These are phyloP conservation scores for Opeltia flavorubescens DNA, from an alignment of 495 filamentous ascomycete genomes.

Conservation along the genomic window DNA sequence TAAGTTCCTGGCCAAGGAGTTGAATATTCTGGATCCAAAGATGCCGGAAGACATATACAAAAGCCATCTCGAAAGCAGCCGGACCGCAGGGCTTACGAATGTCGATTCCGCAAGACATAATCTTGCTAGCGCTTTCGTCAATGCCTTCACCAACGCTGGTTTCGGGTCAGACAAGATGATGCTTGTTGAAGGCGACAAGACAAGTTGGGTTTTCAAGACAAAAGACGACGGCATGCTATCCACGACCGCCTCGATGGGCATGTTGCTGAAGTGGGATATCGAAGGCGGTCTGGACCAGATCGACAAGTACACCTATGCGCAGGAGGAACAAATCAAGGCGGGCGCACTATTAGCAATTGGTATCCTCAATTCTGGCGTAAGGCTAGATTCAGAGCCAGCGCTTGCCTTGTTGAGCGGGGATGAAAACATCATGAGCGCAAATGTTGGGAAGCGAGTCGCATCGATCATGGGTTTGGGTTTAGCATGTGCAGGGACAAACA, in stretches of 20 bases:
- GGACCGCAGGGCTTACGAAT: conserved; percentile 82
- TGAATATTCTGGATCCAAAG: conserved; percentile 94
- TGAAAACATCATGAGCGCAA: conserved; percentile 65
- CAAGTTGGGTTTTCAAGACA: conserved; percentile 96
- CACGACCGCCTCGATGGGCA: conserved; percentile 82
- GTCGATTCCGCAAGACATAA: conserved; percentile 93
- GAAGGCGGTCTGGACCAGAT: conserved; percentile 80
- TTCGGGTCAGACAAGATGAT: conserved; percentile 96
- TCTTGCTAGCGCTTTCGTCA: conserved; percentile 89
- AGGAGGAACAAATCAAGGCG: conserved; percentile 77
- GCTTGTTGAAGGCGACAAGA: conserved; percentile 62
- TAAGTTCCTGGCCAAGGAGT: conserved; percentile 82
- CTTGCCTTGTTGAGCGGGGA: conserved; percentile 69
- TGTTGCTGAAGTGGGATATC: conserved; percentile 81
- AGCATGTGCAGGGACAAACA: conserved; percentile 84
- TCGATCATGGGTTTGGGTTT: conserved; percentile 94
- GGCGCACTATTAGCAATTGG: conserved; percentile 82
- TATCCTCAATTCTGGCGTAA: conserved; percentile 84
- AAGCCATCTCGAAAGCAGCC: conserved; percentile 88
- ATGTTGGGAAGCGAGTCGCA: conserved; percentile 55
- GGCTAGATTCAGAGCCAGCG: conserved; percentile 73
- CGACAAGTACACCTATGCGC: conserved; percentile 76
- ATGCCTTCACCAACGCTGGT: conserved; percentile 89
- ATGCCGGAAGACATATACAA: conserved; percentile 99
- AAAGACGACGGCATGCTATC: conserved; percentile 97